Evolutionary conservation across 805 yeast genomes (phyloP).

Genomic region (Candida corydali): DNA sequence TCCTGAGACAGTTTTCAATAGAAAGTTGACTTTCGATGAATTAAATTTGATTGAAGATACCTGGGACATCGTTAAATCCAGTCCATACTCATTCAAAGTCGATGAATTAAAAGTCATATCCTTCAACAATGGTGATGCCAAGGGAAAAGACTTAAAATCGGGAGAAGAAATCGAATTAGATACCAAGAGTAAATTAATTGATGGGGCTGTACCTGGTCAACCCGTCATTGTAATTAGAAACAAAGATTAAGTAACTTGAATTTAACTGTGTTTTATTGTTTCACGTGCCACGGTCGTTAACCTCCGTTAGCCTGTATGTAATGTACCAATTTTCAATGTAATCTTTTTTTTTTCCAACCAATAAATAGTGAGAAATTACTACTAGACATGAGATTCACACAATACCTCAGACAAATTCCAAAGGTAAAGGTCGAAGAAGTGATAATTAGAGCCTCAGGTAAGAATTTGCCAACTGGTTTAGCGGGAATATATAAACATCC

Average conservation of each 20-base stretch:
- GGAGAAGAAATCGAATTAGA: constrained; percentile 68
- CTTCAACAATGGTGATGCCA: constrained; percentile 57
- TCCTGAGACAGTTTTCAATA: constrained; percentile 78
- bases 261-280: too few relatives aligned
- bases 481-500: constrained; percentile 80
- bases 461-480: constrained; percentile 75
- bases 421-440: constrained; percentile 25
- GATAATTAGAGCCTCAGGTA: constrained; percentile 48
- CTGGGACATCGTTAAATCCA: constrained; percentile 52
- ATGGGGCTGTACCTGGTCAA: constrained; percentile 84
- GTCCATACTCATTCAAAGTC: constrained; percentile 56
- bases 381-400: constrained; percentile 32
- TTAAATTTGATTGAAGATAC: constrained; percentile 57
- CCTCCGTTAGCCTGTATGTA: background rate
- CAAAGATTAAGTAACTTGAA: too few relatives aligned
- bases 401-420: constrained; percentile 30
- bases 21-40: constrained; percentile 84
- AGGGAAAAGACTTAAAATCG: constrained; percentile 63
- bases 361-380: constrained; percentile 14
- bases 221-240: constrained; percentile 84
- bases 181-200: constrained; percentile 64
- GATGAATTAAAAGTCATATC: constrained; percentile 56
- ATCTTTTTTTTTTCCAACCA: constrained; percentile 11
- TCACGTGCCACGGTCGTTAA: background rate
- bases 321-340: too few relatives aligned